Percentiles rank a stretch among this genome's conserved stretches.
phyloP scores from a whole-genome alignment of 2,329 filamentous ascomycete genomes.

The Xylaria sp. region DNA sequence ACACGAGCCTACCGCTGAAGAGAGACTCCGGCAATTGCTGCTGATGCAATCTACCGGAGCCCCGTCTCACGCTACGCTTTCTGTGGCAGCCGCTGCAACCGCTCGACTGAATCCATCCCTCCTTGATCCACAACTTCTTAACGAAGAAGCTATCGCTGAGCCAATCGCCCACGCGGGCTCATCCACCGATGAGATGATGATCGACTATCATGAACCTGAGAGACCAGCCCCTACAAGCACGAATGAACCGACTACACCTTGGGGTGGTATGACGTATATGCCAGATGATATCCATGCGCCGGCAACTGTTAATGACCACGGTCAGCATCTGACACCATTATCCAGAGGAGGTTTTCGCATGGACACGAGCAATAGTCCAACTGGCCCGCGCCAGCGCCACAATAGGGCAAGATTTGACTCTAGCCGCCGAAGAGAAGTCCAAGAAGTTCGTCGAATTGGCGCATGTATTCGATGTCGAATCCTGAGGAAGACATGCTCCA shows the following conservation, averaged over 20 bases:
- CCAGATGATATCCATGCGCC: conserved; percentile 36
- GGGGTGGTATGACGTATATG: conserved; percentile 38
- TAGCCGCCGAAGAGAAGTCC: conserved; percentile 64
- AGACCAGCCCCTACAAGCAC: conserved; percentile 12
- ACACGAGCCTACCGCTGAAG: conserved; percentile 48
- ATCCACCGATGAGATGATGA: conserved; percentile 34
- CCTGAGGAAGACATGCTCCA: conserved; percentile 67
- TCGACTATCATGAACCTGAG: conserved; percentile 33
- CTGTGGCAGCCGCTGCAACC: conserved; percentile 59
- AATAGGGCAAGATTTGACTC: conserved; percentile 61
- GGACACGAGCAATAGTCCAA: conserved; percentile 48
- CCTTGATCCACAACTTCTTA: conserved; percentile 53
- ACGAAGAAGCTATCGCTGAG: conserved; percentile 26
- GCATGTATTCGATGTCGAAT: conserved; percentile 69
- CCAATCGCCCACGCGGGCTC: conserved; percentile 19
- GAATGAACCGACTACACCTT: conserved; percentile 26
- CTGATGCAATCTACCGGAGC: conserved; percentile 42
- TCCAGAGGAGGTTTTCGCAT: conserved; percentile 57
- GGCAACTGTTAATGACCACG: conserved; percentile 36
- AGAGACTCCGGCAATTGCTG: conserved; percentile 53
- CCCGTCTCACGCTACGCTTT: conserved; percentile 53
- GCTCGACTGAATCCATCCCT: conserved; percentile 58
- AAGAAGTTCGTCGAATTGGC: conserved; percentile 65
- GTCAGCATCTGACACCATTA: conserved; percentile 31
- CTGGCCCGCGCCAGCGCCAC: conserved; percentile 53